These are phyloP conservation scores for Stipa capillata DNA, from an alignment of 176 grass and related monocot genomes.

Conservation along the genomic window DNA sequence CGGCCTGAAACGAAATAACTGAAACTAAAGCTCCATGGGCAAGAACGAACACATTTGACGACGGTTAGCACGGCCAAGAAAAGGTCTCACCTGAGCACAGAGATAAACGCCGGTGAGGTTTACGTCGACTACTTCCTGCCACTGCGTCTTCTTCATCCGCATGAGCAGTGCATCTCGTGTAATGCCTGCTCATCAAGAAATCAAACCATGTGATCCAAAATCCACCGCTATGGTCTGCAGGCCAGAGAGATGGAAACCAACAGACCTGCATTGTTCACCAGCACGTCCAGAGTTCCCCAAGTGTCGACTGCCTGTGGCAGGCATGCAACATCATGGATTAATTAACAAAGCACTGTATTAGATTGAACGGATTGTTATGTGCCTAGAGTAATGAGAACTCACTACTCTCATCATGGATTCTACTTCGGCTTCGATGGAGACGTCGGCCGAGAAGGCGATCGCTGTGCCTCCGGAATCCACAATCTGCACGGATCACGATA, in stretches of 20 bases:
- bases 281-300: constrained; percentile 78
- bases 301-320: constrained; percentile 52
- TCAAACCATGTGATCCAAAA: not conserved
- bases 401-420: constrained; percentile 87
- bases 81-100: constrained; percentile 61
- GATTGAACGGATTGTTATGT: no score
- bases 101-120: constrained; percentile 96
- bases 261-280: constrained; percentile 93
- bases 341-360: no score
- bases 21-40: no score
- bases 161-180: constrained; percentile 83
- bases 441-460: constrained; percentile 61
- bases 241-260: not conserved
- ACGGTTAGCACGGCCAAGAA: not conserved
- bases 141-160: constrained; percentile 90
- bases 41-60: not conserved
- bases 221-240: not conserved
- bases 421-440: constrained; percentile 74
- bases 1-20: constrained; percentile 37
- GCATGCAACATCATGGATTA: not conserved
- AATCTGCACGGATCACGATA: constrained; percentile 40
- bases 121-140: constrained; percentile 96
- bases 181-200: constrained; percentile 47
- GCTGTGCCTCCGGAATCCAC: constrained; percentile 60
- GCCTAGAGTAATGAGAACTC: constrained; percentile 17